Evolutionary conservation across 768 basidiomycete species (phyloP), one percentile per base, ranked within the genome.

Genomic region (Xanthoconium purpureum): DNA sequence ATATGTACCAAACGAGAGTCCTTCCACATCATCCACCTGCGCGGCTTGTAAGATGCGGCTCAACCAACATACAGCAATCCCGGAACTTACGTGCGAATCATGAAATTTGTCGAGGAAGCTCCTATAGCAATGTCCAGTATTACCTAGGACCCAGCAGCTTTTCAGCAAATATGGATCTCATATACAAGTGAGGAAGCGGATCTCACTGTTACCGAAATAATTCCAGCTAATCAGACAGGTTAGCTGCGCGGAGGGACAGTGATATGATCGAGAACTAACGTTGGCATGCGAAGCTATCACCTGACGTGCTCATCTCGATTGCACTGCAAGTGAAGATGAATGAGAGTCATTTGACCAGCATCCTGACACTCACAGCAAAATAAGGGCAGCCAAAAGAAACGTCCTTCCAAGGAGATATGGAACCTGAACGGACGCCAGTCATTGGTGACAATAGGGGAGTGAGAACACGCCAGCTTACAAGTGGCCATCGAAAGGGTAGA

Each of bases 1-100:
- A 36, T 2, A 20, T 66, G 56, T 28, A 69, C 54, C 5, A 32
- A 33, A 33, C 47, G 54, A 1, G 59, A 60, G 17, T 50, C 17
- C 40, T 52, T 64, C 68, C 69, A 69, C 30, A 69, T 59, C n/a
- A 66, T 47, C 69, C 69, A 70, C 45, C 69, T 69, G 12, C 2
- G 5, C 6, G 6, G 11, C 30, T 37, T 29, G 55, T 30, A 3
- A 56, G 29, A 44, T 3, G 0, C 3, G 12, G 50, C 39, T 12
- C 14, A 20, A 9, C 3, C 6, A 32, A 29, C 7, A n/a, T 14
- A n/a, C 5, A 29, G 36, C 17, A 28, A 2, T 6, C 24, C 5
- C 33, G 3, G 17, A 29, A 50, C 68, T 43, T 40, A 71, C 69
- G 66, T 64, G 45, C 69, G 64, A 46, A 69, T 56, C 58, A 68